Conservation (phyloP, 768 basidiomycete genomes). For the Rossbeevera mucosa region DNA sequence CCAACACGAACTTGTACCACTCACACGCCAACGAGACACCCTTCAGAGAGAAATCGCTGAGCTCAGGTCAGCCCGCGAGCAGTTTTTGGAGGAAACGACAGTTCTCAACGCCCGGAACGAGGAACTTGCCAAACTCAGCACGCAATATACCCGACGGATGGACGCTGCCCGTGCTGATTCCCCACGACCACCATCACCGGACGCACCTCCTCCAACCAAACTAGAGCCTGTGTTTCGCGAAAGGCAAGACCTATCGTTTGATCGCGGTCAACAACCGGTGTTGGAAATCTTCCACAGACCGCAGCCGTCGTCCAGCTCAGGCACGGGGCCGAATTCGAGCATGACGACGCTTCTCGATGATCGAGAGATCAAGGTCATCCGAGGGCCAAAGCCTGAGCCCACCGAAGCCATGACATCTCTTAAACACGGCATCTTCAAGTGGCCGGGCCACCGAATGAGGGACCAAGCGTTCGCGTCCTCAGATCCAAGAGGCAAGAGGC, state of each 20-base stretch:
- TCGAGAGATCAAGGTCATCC: slow-evolving; percentile 24
- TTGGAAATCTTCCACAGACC: slow-evolving; percentile 3
- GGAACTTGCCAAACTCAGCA: slow-evolving; percentile 83
- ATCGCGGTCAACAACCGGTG: slow-evolving; percentile 15
- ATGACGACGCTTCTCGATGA: slow-evolving; percentile 25
- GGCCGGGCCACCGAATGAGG: slow-evolving; percentile 59
- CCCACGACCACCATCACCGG: slow-evolving; percentile 8
- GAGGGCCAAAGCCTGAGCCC: slow-evolving; percentile 27
- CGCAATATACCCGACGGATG: slow-evolving; percentile 75
- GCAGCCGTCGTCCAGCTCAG: slow-evolving; percentile 14
- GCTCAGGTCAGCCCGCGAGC: slow-evolving; percentile 79
- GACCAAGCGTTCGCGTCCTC: slow-evolving; percentile 34
- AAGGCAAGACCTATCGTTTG: slow-evolving; percentile 30
- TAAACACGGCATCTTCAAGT: slow-evolving; percentile 63
- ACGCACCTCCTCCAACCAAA: slow-evolving; percentile 4
- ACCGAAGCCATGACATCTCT: slow-evolving; percentile 46
- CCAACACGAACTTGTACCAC: slow-evolving; percentile 77
- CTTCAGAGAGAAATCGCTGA: slow-evolving; percentile 80
- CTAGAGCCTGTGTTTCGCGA: slow-evolving; percentile 12
- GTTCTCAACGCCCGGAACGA: slow-evolving; percentile 89
- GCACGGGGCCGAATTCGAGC: slow-evolving; percentile 16
- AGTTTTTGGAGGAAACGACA: slow-evolving; percentile 87
- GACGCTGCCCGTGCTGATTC: slow-evolving; percentile 38
- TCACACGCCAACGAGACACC: slow-evolving; percentile 76
- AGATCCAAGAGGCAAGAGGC: slow-evolving; percentile 37